Base-by-base conservation (phyloP, 768 basidiomycete genomes). In the Lentinula sp. region DNA sequence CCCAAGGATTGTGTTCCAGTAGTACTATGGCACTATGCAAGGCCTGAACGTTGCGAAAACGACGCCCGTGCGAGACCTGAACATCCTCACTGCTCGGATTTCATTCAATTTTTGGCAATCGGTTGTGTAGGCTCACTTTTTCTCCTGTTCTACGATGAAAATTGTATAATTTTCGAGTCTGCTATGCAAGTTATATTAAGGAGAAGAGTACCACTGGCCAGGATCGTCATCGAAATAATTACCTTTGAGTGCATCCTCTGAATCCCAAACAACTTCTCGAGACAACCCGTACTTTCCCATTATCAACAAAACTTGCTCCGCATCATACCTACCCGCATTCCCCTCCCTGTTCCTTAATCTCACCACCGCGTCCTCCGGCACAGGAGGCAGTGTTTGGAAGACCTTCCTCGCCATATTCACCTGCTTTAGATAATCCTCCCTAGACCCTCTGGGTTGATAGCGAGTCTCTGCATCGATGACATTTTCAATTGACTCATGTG, bases 201-300 rank as follows among this genome's bases (percentile, higher is more conserved):
- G 1, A 7, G 37, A 39, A 13, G 42, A 43, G 15, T 48, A 48
- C 10, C 1, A 10, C 21, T 48, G 46, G 53, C 72, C 75, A 0
- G 89, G 88, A 70, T 85, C 74, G 64, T 91, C 89, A 9, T 72
- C 69, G 65, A 89, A 91, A 70, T 84, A 87, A 65, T 88, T 88
- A 15, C 86, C 88, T 35, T 70, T 73, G 43, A 89, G 72, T 1
- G 82, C 76, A 50, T 70, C 70, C n/a, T 71, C 67, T 61, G 75
- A 68, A 64, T 82, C 73, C 79, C 78, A 82, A 32, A 78, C 71
- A 31, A 75, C 61, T 39, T 64, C 67, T 49, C 76, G 73, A 23
- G 81, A 79, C 21, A 92, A 67, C 18, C 75, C 71, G 69, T 80
- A 85, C 56, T 74, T 73, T 57, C 79, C 76, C 65, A 90, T 66